A percentile compares a stretch with the other conserved stretches of the same genome.
Evolutionary conservation across 1,284 basidiomycete genomes (phyloP).

Genomic region (Ceratobasidium sp.): DNA sequence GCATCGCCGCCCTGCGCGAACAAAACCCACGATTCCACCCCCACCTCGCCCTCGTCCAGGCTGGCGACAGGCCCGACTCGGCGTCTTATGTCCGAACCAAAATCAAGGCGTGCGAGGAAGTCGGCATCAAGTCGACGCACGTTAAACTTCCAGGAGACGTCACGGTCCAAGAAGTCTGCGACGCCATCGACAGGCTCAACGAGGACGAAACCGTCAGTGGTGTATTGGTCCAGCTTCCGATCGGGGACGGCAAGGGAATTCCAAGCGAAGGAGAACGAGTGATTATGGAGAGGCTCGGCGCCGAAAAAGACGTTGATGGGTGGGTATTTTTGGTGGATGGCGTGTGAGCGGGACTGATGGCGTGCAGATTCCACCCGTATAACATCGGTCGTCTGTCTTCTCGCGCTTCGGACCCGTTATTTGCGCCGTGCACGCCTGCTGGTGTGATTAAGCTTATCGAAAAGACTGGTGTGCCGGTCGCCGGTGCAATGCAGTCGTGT

Average conservation of each 20-base stretch:
- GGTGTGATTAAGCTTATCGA: constrained; percentile 92
- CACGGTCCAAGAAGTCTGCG: constrained; percentile 78
- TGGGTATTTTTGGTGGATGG: constrained; percentile 49
- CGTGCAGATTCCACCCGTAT: constrained; percentile 89
- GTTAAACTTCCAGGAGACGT: constrained; percentile 75
- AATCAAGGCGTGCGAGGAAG: constrained; percentile 92
- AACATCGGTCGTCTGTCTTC: constrained; percentile 97
- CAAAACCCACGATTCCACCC: constrained; percentile 85
- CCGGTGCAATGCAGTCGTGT: constrained; percentile 88
- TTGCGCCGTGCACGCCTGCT: constrained; percentile 94
- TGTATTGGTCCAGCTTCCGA: constrained; percentile 96
- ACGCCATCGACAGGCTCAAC: constrained; percentile 83
- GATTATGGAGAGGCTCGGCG: constrained; percentile 93
- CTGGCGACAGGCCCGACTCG: constrained; percentile 90
- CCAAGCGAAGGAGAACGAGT: constrained; percentile 83
- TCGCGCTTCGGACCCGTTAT: constrained; percentile 88
- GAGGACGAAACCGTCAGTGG: constrained; percentile 84
- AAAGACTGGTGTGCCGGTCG: constrained; percentile 75
- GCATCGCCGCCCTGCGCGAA: constrained; percentile 66
- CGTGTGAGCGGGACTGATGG: background rate
- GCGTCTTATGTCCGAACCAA: constrained; percentile 98
- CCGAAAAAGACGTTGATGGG: constrained; percentile 98
- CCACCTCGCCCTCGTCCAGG: constrained; percentile 92
- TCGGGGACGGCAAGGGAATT: constrained; percentile 86
- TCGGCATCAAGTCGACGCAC: constrained; percentile 90